phyloP scores from a whole-genome alignment of 208 protist genomes.

The Leishmania gerbilli region DNA sequence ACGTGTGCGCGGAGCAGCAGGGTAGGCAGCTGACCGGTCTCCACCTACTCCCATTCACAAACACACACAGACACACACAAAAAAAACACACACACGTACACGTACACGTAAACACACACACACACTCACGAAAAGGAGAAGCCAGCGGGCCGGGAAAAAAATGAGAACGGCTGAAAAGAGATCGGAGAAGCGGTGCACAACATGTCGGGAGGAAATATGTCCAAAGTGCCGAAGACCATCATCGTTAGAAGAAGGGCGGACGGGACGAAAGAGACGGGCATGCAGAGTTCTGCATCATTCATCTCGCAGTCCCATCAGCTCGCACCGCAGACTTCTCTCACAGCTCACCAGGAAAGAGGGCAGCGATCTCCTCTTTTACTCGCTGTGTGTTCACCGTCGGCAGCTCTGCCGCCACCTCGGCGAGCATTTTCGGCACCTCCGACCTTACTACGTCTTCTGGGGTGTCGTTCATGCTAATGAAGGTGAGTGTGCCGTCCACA shows the following conservation, averaged over 20 bases:
- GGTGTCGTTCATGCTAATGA: conserved; percentile 50
- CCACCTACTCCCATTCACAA: background rate
- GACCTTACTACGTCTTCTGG: conserved; percentile 43
- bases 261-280: background rate
- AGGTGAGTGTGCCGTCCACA: conserved; percentile 70
- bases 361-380: conserved; percentile 29
- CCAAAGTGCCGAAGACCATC: background rate
- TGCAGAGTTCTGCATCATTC: background rate
- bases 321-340: background rate
- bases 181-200: background rate
- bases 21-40: background rate
- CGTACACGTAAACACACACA: background rate
- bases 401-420: conserved; percentile 50
- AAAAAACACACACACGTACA: no score
- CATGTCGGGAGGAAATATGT: background rate
- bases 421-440: conserved; percentile 68
- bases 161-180: background rate
- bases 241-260: background rate
- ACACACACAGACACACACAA: background rate
- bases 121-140: background rate
- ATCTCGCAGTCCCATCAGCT: background rate
- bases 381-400: conserved; percentile 44
- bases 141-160: background rate
- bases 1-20: background rate
- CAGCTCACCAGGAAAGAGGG: conserved; percentile 13